Conservation (phyloP, 768 basidiomycete genomes). For the Holtermannia corniformis region DNA sequence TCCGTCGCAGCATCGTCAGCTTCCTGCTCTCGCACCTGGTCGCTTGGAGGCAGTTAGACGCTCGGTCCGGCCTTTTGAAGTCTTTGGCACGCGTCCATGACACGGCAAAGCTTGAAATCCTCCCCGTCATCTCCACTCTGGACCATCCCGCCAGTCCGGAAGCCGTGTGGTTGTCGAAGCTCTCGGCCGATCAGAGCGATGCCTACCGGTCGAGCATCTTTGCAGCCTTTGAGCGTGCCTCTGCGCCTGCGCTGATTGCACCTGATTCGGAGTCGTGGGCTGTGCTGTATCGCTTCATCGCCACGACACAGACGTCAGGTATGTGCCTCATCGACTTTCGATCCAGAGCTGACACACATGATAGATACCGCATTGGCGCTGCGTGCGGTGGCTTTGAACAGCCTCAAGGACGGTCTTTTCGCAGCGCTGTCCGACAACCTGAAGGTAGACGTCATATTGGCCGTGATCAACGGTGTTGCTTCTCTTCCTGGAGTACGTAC, state of each 20-base stretch:
- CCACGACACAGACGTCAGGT: neutral
- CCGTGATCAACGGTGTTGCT: no score
- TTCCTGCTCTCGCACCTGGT: constrained; percentile 71
- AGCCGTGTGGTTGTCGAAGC: constrained; percentile 3
- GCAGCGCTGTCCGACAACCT: no score
- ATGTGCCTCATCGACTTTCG: neutral
- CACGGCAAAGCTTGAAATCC: constrained; percentile 48
- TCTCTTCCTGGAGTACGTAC: no score
- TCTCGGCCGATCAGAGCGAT: constrained; percentile 2
- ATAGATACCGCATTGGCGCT: constrained; percentile 4
- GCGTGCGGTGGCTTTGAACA: constrained; percentile 13
- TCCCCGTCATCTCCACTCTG: constrained; percentile 50
- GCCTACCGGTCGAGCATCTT: constrained; percentile 18
- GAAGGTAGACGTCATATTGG: no score
- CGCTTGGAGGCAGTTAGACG: constrained; percentile 48
- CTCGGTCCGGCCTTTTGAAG: constrained; percentile 52
- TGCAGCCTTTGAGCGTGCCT: constrained; percentile 4
- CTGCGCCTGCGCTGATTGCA: constrained; percentile 11
- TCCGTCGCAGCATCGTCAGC: constrained; percentile 55
- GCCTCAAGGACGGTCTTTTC: constrained; percentile 48
- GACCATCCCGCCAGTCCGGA: constrained; percentile 12
- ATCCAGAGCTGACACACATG: neutral
- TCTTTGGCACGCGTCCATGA: constrained; percentile 49
- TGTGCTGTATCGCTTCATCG: constrained; percentile 9
- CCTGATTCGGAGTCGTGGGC: constrained; percentile 23